These are phyloP conservation scores for Aspergillus puulaauensis DNA, from an alignment of 2,329 filamentous ascomycete genomes.

Conservation along the genomic window DNA sequence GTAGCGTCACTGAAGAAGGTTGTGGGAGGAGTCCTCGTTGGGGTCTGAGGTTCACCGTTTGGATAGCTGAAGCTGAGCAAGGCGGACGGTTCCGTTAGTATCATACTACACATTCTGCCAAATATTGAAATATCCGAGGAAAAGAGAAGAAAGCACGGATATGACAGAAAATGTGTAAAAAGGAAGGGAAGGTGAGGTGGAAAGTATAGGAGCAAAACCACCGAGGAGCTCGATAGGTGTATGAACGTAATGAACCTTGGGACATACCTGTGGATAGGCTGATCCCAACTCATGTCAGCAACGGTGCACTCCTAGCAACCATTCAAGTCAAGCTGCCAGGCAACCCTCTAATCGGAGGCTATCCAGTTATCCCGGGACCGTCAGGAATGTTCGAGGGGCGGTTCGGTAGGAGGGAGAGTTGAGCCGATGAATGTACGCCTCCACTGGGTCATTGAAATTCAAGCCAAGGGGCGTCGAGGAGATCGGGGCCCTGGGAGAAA, in stretches of 20 bases:
- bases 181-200: background rate
- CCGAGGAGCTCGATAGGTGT: conserved; percentile 10
- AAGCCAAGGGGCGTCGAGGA: conserved; percentile 10
- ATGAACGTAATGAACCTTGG: background rate
- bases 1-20: conserved; percentile 37
- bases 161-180: background rate
- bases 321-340: conserved; percentile 38
- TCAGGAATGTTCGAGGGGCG: conserved; percentile 31
- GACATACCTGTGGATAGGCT: conserved; percentile 47
- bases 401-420: conserved; percentile 20
- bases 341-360: conserved; percentile 28
- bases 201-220: conserved; percentile 10
- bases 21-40: conserved; percentile 45
- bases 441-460: conserved; percentile 27
- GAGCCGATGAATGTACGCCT: conserved; percentile 22
- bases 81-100: conserved; percentile 33
- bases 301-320: conserved; percentile 36
- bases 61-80: conserved; percentile 47
- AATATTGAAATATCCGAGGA: background rate
- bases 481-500: background rate
- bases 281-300: conserved; percentile 50
- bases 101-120: conserved; percentile 21
- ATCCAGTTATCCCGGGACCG: conserved; percentile 21
- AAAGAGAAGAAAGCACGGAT: background rate
- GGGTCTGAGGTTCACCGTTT: conserved; percentile 48